Evolutionary conservation across 148 eudicot species (phyloP).

Genomic region (Spergularia bocconei): DNA sequence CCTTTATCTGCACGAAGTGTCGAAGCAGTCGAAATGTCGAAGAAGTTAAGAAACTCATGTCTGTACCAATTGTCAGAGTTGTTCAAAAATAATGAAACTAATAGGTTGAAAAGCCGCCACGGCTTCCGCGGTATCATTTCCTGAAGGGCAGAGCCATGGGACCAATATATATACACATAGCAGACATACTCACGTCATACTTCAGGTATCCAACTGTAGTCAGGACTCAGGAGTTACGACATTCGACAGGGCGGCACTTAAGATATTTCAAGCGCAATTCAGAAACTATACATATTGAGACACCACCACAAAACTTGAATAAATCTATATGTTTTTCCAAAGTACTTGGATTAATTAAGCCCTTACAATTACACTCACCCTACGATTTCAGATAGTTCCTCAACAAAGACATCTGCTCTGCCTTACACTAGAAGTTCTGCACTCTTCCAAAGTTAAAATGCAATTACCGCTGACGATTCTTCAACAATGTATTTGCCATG

Average conservation of each 20-base stretch:
- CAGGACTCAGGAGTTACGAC: too few relatives aligned
- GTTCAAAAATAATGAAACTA: too few relatives aligned
- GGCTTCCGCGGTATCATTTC: too few relatives aligned
- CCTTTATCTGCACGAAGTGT: too few relatives aligned
- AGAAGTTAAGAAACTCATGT: too few relatives aligned
- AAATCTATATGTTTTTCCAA: not conserved
- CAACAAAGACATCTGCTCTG: not conserved
- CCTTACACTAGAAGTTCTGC: not conserved
- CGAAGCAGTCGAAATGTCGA: too few relatives aligned
- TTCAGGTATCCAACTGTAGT: too few relatives aligned
- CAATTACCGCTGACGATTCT: slow-evolving; percentile 22
- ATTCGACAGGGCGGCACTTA: not conserved
- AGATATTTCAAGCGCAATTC: not conserved
- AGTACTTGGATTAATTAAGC: not conserved
- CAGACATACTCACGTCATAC: too few relatives aligned
- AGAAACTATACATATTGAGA: not conserved
- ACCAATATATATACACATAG: too few relatives aligned
- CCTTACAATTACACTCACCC: slow-evolving; percentile 7
- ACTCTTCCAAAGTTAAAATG: not conserved
- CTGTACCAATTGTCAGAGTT: too few relatives aligned
- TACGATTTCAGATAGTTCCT: not conserved
- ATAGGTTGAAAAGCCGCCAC: too few relatives aligned
- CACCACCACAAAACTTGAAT: slow-evolving; percentile 8
- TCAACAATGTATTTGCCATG: slow-evolving; percentile 49
- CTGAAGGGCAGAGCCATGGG: too few relatives aligned